phyloP scores from a whole-genome alignment of 2,329 filamentous ascomycete genomes.

The Sodiomyces alkalinus region DNA sequence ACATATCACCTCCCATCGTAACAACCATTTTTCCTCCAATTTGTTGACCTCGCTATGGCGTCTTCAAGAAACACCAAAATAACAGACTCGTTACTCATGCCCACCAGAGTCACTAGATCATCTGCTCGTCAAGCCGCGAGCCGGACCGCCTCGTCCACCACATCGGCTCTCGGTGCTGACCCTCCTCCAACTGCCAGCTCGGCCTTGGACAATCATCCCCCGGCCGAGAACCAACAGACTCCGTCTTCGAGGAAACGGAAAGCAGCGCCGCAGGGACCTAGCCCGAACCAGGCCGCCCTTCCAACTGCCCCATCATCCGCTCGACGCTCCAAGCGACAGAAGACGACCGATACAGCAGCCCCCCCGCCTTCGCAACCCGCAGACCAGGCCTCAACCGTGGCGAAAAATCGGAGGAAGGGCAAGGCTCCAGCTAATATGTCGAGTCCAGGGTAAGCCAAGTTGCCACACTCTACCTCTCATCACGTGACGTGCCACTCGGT shows the following conservation, averaged over 20 bases:
- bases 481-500: not conserved
- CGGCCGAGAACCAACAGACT: conserved; percentile 25
- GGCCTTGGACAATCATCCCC: conserved; percentile 18
- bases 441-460: conserved; percentile 45
- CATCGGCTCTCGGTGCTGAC: conserved; percentile 22
- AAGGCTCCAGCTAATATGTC: conserved; percentile 56
- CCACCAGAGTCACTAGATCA: conserved; percentile 90
- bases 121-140: conserved; percentile 77
- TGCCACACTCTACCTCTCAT: not conserved
- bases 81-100: conserved; percentile 92
- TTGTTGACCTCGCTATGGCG: too few species aligned
- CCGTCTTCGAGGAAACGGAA: conserved; percentile 61
- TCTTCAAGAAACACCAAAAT: too few species aligned
- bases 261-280: conserved; percentile 37
- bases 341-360: conserved; percentile 35
- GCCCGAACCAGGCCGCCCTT: conserved; percentile 16
- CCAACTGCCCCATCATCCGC: conserved; percentile 19
- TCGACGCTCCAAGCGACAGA: conserved; percentile 58
- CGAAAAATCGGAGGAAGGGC: conserved; percentile 39
- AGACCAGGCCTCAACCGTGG: conserved; percentile 3
- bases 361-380: conserved; percentile 16
- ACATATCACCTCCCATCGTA: too few species aligned
- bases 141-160: conserved; percentile 32
- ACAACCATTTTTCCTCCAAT: too few species aligned
- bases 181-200: conserved; percentile 25